Evolutionary conservation across 78 protist species (phyloP).

Genomic region (Dictyostelium brefeldianum): DNA sequence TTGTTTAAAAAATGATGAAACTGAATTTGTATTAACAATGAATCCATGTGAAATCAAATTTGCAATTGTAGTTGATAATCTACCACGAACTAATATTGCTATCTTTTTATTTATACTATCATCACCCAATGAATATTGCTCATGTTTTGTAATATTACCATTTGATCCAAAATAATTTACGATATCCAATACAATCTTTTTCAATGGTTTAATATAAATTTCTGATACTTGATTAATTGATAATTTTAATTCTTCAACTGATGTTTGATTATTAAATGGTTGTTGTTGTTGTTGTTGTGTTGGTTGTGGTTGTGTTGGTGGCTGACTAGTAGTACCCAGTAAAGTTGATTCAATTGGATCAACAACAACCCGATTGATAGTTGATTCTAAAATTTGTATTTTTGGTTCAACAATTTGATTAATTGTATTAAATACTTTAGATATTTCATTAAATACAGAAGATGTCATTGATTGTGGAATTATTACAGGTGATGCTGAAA

Average conservation of each 20-base stretch:
- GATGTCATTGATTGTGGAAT: slow-evolving; percentile 14
- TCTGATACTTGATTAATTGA: slow-evolving; percentile 1
- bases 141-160: slow-evolving; percentile 8
- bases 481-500: slow-evolving; percentile 6
- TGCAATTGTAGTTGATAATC: slow-evolving; percentile 42
- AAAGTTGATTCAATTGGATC: not conserved
- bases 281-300: slow-evolving; percentile 3
- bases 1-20: not conserved
- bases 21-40: not conserved
- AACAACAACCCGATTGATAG: not conserved
- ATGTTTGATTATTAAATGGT: not conserved
- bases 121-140: slow-evolving; percentile 41
- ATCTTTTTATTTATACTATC: slow-evolving; percentile 13
- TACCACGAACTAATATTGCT: slow-evolving; percentile 48
- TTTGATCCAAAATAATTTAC: slow-evolving; percentile 33
- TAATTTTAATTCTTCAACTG: not conserved
- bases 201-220: not conserved
- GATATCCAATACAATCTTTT: slow-evolving; percentile 27
- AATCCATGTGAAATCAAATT: slow-evolving; percentile 70
- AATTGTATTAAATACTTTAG: not conserved
- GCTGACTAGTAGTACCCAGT: not conserved
- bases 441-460: not conserved
- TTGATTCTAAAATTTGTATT: not conserved
- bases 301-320: not conserved
- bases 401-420: slow-evolving; percentile 3